phyloP scores from a whole-genome alignment of 352 stramenopile species.

The Peronospora tabacina region DNA sequence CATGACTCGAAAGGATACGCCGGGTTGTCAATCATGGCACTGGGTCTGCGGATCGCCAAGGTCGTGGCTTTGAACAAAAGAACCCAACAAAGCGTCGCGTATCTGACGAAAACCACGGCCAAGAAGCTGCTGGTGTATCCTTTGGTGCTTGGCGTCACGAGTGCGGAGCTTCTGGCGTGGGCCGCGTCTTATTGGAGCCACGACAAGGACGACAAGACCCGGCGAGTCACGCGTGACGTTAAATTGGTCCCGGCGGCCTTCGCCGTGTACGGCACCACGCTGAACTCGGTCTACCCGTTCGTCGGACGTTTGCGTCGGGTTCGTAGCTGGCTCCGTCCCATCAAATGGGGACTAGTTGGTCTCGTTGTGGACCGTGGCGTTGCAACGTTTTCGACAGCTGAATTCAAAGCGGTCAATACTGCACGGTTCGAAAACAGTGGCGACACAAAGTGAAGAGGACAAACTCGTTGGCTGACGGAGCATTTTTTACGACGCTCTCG shows the following conservation, averaged over 20 bases:
- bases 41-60: constrained; percentile 21
- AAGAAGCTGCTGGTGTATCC: constrained; percentile 26
- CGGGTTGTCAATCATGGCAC: constrained; percentile 23
- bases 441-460: no score
- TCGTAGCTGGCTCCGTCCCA: constrained; percentile 14
- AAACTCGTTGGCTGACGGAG: no score
- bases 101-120: constrained; percentile 21
- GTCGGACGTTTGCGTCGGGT: constrained; percentile 22
- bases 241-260: constrained; percentile 24
- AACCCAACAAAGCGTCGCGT: constrained; percentile 24
- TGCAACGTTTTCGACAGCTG: constrained; percentile 6
- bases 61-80: constrained; percentile 17
- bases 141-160: constrained; percentile 22
- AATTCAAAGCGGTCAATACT: not conserved
- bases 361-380: constrained; percentile 16
- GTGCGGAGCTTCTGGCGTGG: constrained; percentile 21
- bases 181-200: constrained; percentile 23
- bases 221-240: constrained; percentile 15
- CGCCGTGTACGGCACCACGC: constrained; percentile 21
- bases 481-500: no score
- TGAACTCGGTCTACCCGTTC: constrained; percentile 26
- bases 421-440: not conserved
- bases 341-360: constrained; percentile 25
- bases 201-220: constrained; percentile 10
- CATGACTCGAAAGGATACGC: constrained; percentile 26